phyloP scores from a whole-genome alignment of 2,329 filamentous ascomycete genomes.

The Penicillium sp. region DNA sequence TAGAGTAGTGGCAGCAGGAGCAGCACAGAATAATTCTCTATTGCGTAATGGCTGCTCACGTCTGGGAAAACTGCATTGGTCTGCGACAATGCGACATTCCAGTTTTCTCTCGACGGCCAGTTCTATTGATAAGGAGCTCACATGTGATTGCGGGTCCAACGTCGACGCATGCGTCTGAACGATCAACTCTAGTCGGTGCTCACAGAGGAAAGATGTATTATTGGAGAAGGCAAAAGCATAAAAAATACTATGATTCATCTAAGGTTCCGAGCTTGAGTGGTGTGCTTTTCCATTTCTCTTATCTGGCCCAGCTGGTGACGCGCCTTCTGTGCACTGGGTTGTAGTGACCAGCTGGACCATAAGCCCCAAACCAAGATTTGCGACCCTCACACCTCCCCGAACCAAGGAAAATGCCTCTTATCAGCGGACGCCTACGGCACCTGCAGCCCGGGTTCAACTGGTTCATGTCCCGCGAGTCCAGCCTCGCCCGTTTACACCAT shows the following conservation, averaged over 20 bases:
- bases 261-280: no score
- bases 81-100: background rate
- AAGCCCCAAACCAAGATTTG: no score
- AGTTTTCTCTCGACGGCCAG: background rate
- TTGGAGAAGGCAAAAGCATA: no score
- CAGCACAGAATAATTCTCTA: background rate
- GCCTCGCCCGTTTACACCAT: constrained; percentile 10
- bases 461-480: constrained; percentile 13
- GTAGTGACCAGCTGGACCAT: no score
- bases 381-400: no score
- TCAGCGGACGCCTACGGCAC: constrained; percentile 6
- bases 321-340: no score
- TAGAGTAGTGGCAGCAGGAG: background rate
- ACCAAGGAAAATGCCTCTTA: background rate
- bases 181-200: constrained; percentile 8
- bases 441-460: constrained; percentile 14
- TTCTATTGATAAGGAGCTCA: constrained; percentile 24
- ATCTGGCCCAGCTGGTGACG: no score
- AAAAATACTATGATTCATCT: no score
- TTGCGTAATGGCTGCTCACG: constrained; percentile 5
- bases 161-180: constrained; percentile 16
- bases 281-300: no score
- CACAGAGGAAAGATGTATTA: no score
- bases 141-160: constrained; percentile 38
- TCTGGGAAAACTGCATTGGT: constrained; percentile 7